Evolutionary conservation across 176 grass and related monocot species (phyloP).

Genomic region (Puya raimondii): DNA sequence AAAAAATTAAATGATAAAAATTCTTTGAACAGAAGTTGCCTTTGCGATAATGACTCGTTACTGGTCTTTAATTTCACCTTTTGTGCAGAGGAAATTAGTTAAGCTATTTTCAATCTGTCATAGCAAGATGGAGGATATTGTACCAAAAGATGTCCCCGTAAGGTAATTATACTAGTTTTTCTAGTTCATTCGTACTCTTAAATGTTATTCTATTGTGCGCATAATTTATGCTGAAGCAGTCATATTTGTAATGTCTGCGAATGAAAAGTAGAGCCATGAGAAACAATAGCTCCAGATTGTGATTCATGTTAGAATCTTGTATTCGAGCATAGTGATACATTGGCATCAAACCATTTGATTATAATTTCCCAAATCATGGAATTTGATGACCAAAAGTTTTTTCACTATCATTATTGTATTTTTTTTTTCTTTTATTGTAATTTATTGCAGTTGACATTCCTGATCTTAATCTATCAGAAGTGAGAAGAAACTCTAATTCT

Average conservation of each 20-base stretch:
- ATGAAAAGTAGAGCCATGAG: background rate
- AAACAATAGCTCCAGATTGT: background rate
- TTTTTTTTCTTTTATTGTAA: no score
- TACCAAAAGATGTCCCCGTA: slow-evolving; percentile 46
- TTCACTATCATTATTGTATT: no score
- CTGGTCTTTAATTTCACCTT: slow-evolving; percentile 7
- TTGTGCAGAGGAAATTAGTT: slow-evolving; percentile 45
- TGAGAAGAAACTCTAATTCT: no score
- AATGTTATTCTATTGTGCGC: background rate
- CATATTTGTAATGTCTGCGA: background rate
- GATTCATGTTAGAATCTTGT: background rate
- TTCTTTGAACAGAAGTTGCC: slow-evolving; percentile 7
- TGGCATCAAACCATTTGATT: no score
- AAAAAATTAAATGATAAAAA: background rate
- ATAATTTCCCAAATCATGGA: no score
- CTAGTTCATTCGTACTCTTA: background rate
- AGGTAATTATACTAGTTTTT: slow-evolving; percentile 40
- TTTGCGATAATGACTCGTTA: background rate
- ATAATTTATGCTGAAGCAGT: background rate
- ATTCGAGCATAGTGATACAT: no score
- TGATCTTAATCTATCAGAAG: no score
- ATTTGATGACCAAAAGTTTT: no score
- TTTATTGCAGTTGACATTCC: no score
- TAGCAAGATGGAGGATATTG: slow-evolving; percentile 75
- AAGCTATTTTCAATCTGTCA: slow-evolving; percentile 67